Conservation (phyloP, 345 rosid genomes). For the Linum usitatissimum region DNA sequence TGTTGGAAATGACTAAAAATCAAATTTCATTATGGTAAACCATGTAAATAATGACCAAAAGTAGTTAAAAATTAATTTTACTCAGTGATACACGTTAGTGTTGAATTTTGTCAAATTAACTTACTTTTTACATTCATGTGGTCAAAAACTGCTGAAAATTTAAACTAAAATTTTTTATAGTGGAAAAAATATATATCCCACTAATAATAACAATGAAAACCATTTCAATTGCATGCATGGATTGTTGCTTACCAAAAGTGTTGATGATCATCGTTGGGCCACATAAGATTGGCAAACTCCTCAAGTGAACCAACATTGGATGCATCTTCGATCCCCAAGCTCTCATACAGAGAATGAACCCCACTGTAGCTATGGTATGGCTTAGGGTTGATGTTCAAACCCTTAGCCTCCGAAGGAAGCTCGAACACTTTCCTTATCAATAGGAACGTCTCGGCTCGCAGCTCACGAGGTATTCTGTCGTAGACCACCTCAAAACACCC, state of each 20-base stretch:
- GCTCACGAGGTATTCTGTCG: neutral
- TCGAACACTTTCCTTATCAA: conserved; percentile 6
- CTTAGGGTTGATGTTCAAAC: conserved; percentile 5
- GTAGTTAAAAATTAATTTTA: too few relatives aligned
- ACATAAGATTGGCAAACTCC: conserved; percentile 5
- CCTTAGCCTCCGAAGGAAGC: conserved; percentile 9
- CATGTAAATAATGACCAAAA: too few relatives aligned
- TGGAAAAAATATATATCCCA: too few relatives aligned
- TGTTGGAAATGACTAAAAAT: too few relatives aligned
- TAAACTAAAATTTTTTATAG: too few relatives aligned
- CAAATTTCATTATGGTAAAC: too few relatives aligned
- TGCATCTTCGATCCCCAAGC: conserved; percentile 13
- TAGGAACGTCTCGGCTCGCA: conserved; percentile 6
- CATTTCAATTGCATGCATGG: too few relatives aligned
- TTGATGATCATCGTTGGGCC: conserved; percentile 3
- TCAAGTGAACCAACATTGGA: conserved; percentile 9
- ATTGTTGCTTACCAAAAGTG: conserved; percentile 10
- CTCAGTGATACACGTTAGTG: too few relatives aligned
- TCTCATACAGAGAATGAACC: conserved; percentile 1
- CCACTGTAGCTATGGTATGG: conserved; percentile 12
- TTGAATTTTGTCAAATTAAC: too few relatives aligned
- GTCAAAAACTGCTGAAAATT: too few relatives aligned
- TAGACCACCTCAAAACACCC: conserved; percentile 13
- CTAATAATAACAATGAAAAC: too few relatives aligned
- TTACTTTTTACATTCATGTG: too few relatives aligned